Percentiles rank a stretch among this genome's conserved stretches.
Conservation (phyloP, 2,329 filamentous ascomycete species). For the Macroventuria anomochaeta region DNA sequence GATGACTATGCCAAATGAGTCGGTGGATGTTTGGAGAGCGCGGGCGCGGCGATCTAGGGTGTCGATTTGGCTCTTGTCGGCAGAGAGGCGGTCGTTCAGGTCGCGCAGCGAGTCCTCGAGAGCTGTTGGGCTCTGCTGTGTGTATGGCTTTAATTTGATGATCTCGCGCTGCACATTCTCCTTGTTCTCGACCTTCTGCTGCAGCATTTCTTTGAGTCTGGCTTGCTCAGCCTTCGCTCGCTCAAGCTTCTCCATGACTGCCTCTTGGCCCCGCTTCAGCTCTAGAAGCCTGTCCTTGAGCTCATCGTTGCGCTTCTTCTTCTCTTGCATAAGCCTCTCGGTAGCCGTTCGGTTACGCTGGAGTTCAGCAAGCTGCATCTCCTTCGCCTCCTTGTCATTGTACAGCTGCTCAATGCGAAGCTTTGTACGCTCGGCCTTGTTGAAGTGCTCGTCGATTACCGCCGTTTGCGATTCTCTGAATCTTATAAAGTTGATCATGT, state of each 20-base stretch:
- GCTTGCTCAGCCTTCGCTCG: constrained; percentile 81
- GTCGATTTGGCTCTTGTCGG: constrained; percentile 86
- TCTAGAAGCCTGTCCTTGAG: constrained; percentile 83
- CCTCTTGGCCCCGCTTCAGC: constrained; percentile 80
- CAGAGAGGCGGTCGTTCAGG: constrained; percentile 76
- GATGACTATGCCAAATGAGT: constrained; percentile 84
- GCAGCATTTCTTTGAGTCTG: constrained; percentile 73
- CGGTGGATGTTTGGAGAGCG: constrained; percentile 87
- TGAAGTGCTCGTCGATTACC: constrained; percentile 92
- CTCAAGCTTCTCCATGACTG: constrained; percentile 81
- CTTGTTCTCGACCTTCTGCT: constrained; percentile 73
- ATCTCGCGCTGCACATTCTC: constrained; percentile 82
- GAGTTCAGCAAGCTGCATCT: constrained; percentile 80
- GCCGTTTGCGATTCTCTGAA: constrained; percentile 92
- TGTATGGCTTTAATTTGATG: constrained; percentile 88
- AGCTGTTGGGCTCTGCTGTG: constrained; percentile 82
- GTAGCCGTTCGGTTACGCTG: constrained; percentile 78
- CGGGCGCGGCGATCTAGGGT: constrained; percentile 84
- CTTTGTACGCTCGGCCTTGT: constrained; percentile 86
- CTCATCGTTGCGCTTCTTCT: constrained; percentile 84
- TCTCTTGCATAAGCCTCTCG: constrained; percentile 82
- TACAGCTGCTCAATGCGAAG: constrained; percentile 85
- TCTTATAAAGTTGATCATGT: constrained; percentile 97
- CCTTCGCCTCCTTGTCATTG: constrained; percentile 84
- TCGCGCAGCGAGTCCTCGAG: constrained; percentile 84